phyloP scores from a whole-genome alignment of 441 rosid species.

The Syzygium syzygioides region DNA sequence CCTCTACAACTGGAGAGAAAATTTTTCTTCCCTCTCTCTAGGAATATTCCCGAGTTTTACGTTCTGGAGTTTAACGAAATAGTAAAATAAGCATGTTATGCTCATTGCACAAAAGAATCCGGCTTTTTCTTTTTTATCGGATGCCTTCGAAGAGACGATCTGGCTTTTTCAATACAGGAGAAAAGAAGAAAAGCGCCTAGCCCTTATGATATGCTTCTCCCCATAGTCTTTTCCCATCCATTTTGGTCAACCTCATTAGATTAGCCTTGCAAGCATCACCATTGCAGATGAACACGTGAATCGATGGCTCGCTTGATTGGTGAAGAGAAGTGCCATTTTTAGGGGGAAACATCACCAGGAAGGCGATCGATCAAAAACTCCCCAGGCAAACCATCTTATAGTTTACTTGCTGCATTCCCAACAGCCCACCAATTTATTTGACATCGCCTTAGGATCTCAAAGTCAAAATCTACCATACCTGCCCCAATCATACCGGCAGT shows the following conservation, averaged over 20 bases:
- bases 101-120: no score
- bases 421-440: not conserved
- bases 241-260: not conserved
- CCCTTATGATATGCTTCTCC: not conserved
- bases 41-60: no score
- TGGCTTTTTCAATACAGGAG: not conserved
- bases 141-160: no score
- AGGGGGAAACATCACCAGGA: not conserved
- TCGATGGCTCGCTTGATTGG: not conserved
- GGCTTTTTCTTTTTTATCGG: no score
- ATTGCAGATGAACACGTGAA: not conserved
- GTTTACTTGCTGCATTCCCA: not conserved
- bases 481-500: not conserved
- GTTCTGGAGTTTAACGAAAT: no score
- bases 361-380: not conserved
- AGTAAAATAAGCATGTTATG: no score
- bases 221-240: not conserved
- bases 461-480: not conserved
- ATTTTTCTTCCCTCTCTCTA: no score
- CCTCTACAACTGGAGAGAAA: no score
- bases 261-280: not conserved
- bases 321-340: not conserved
- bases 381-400: not conserved
- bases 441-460: not conserved
- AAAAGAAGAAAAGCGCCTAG: not conserved